Percentiles rank a stretch among this genome's conserved stretches.
These are phyloP conservation scores for Tulasnella sp. DNA, from an alignment of 768 basidiomycete species.

Conservation along the genomic window DNA sequence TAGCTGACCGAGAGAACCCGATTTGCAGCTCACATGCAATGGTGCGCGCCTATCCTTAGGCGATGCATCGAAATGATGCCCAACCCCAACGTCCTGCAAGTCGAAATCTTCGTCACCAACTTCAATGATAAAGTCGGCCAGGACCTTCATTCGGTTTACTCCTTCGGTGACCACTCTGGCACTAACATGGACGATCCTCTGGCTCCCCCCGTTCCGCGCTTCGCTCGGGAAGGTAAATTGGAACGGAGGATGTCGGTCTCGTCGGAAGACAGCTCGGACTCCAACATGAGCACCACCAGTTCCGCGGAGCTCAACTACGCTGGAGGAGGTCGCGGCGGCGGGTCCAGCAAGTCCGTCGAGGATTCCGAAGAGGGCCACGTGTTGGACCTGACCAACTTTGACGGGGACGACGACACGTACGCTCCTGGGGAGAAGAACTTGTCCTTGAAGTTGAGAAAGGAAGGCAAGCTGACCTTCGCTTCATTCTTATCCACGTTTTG, in stretches of 20 bases:
- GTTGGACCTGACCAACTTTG: conserved; percentile 64
- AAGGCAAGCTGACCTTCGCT: conserved; percentile 45
- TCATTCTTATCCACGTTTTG: not conserved
- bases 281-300: conserved; percentile 18
- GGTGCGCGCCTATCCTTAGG: conserved; percentile 59
- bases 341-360: conserved; percentile 24
- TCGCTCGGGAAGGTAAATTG: conserved; percentile 15
- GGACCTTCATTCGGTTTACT: not conserved
- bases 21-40: conserved; percentile 54
- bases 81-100: conserved; percentile 35
- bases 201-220: conserved; percentile 28
- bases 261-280: not conserved
- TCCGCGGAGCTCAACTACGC: conserved; percentile 27
- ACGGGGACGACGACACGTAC: conserved; percentile 54
- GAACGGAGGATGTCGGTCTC: not conserved
- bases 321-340: not conserved
- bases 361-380: conserved; percentile 31
- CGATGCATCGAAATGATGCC: conserved; percentile 48
- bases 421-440: conserved; percentile 47
- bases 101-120: conserved; percentile 68
- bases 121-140: conserved; percentile 22
- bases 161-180: not conserved
- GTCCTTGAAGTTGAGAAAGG: conserved; percentile 41
- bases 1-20: not conserved
- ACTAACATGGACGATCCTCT: conserved; percentile 21